A percentile compares a stretch with the other conserved stretches of the same genome.
phyloP scores from a whole-genome alignment of 1,284 basidiomycete species.

The Fomitiporia mediterranea region DNA sequence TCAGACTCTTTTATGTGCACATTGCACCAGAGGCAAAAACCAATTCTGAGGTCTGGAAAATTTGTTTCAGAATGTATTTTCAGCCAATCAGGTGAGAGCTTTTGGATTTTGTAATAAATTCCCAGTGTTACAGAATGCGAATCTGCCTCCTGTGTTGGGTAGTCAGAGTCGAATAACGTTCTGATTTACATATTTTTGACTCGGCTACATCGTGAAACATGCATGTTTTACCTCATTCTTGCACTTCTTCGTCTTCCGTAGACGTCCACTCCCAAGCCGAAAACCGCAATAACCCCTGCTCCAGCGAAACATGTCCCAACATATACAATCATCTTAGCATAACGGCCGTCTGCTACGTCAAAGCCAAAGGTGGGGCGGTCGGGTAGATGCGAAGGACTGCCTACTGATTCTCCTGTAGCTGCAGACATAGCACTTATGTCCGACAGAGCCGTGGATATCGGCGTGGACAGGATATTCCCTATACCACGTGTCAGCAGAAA shows the following conservation, averaged over 20 bases:
- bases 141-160: too few species aligned
- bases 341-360: slow-evolving; percentile 32
- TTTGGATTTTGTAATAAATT: too few species aligned
- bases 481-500: slow-evolving; percentile 36
- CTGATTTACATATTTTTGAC: too few species aligned
- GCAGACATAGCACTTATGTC: slow-evolving; percentile 4
- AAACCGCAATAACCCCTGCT: slow-evolving; percentile 28
- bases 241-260: background rate
- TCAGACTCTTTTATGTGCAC: too few species aligned
- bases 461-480: slow-evolving; percentile 40
- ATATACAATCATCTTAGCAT: slow-evolving; percentile 34
- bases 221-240: too few species aligned
- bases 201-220: too few species aligned
- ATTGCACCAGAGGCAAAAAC: too few species aligned
- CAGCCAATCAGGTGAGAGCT: too few species aligned
- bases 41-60: too few species aligned
- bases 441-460: slow-evolving; percentile 34
- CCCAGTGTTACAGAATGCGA: too few species aligned
- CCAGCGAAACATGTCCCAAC: slow-evolving; percentile 35
- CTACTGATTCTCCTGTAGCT: background rate
- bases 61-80: too few species aligned
- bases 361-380: slow-evolving; percentile 27
- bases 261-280: slow-evolving; percentile 26
- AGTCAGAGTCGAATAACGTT: too few species aligned
- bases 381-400: background rate